Percentiles rank a stretch among this genome's conserved stretches.
Evolutionary conservation across 2,329 filamentous ascomycete species (phyloP).

Genomic region (Phyllosticta paracitricarpa): DNA sequence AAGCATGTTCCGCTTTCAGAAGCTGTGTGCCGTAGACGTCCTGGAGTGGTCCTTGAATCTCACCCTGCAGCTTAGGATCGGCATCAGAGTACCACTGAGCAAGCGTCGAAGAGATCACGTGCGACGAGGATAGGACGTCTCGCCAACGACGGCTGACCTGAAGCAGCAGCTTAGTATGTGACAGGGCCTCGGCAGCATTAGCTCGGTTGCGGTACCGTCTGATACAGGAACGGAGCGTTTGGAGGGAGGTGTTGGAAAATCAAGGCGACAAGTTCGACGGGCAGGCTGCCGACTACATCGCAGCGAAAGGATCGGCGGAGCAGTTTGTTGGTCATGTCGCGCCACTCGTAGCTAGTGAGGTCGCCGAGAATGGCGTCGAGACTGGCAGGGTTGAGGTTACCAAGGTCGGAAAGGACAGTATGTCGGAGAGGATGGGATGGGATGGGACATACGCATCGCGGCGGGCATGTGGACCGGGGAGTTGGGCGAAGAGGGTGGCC

Average conservation of each 20-base stretch:
- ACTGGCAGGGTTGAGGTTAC: slow-evolving; percentile 11
- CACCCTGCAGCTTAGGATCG: slow-evolving; percentile 13
- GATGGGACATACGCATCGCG: slow-evolving; percentile 5
- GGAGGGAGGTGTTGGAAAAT: slow-evolving; percentile 26
- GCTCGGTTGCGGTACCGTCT: slow-evolving; percentile 14
- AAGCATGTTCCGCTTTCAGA: slow-evolving; percentile 17
- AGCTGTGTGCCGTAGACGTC: neutral
- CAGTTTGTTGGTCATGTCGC: slow-evolving; percentile 15
- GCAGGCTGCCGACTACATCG: slow-evolving; percentile 28
- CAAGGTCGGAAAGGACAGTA: neutral
- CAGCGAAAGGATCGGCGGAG: slow-evolving; percentile 17
- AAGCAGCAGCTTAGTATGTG: neutral
- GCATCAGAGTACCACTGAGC: slow-evolving; percentile 16
- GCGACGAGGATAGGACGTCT: slow-evolving; percentile 17
- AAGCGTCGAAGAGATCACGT: slow-evolving; percentile 17
- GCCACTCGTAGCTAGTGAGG: slow-evolving; percentile 24
- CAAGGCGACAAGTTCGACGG: slow-evolving; percentile 27
- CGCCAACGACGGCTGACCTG: slow-evolving; percentile 28
- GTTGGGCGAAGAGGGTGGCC: slow-evolving; percentile 5
- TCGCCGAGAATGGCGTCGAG: slow-evolving; percentile 18
- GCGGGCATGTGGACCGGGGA: slow-evolving; percentile 6
- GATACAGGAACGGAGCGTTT: slow-evolving; percentile 20
- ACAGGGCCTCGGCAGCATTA: neutral
- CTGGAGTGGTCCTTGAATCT: neutral
- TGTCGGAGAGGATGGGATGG: neutral